Evolutionary conservation across 768 basidiomycete species (phyloP).

Genomic region (Boletus rufocinnamomeus): DNA sequence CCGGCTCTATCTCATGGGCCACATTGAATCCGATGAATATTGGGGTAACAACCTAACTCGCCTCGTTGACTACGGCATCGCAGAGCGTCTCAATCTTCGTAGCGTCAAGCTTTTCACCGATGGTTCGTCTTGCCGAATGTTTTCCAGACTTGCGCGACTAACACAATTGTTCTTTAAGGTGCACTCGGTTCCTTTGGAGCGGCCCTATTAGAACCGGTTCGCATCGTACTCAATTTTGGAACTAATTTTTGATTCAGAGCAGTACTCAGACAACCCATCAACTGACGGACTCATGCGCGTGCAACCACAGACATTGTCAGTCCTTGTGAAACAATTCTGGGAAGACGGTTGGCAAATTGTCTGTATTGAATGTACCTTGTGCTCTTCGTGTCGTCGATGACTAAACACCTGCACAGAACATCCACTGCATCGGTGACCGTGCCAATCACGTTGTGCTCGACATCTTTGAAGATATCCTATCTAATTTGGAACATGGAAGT

Average conservation of each 20-base stretch:
- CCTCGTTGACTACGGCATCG: constrained; percentile 57
- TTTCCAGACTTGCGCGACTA: not conserved
- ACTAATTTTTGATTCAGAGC: constrained; percentile 1
- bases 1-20: constrained; percentile 64
- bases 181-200: constrained; percentile 94
- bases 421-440: constrained; percentile 87
- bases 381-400: not conserved
- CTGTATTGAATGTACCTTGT: constrained; percentile 29
- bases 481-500: constrained; percentile 22
- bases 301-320: constrained; percentile 51
- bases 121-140: constrained; percentile 41
- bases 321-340: constrained; percentile 63
- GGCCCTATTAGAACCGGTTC: constrained; percentile 70
- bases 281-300: constrained; percentile 70
- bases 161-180: constrained; percentile 48
- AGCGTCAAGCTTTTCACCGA: constrained; percentile 79
- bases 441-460: constrained; percentile 84
- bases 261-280: constrained; percentile 76
- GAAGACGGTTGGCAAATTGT: constrained; percentile 84
- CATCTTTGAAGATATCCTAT: constrained; percentile 71
- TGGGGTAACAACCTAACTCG: constrained; percentile 67
- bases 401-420: constrained; percentile 54
- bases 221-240: not conserved
- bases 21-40: constrained; percentile 52
- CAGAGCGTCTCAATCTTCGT: constrained; percentile 56